Base-by-base conservation (phyloP, 306 rosid genomes). In the Lotus japonicus region DNA sequence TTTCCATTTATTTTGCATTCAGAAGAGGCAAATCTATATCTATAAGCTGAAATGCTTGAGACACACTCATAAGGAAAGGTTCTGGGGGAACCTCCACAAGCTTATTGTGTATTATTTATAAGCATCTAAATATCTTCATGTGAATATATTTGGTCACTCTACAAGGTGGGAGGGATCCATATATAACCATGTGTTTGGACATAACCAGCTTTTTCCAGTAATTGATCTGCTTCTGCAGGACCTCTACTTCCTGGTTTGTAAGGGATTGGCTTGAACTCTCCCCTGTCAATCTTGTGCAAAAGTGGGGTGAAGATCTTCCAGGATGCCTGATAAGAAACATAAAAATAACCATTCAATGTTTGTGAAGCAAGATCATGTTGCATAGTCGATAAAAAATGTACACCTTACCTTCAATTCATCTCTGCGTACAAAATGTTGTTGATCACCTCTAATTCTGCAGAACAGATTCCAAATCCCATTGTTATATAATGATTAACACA, bases 221-320 rank as follows among this genome's bases (percentile, higher is more conserved):
- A 81, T 12, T 81, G 76, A 18, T 94, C 99, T 0, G 97, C 99
- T 71, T 82, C 86, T 35, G 88, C 88, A 0, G 99, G 99, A 75
- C 97, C 99, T 72, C 99, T 81, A 66, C 95, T 90, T 60, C 97
- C 95, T 9, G 86, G 80, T 77, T 84, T 3, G 87, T 90, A 94
- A 43, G 95, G 87, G 64, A 81, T 64, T 11, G 99, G 54, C 69
- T 85, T 85, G 71, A 90, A 6, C 48, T 88, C 89, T 1, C 97
- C 97, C 0, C 61, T 60, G 58, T 94, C 97, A 50, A 94, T 94
- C 38, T 80, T 78, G 84, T 94, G 96, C 90, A 94, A 73, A 71
- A 94, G 88, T 17, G 99, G 97, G 5, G 99, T 94, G 84, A 94
- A 94, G 61, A 94, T 94, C 79, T 94, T 88, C 97, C 99, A 94